A percentile compares a stretch with the other conserved stretches of the same genome.
Conservation (phyloP, 2,329 filamentous ascomycete genomes). For the Lasiodiplodia sp. region DNA sequence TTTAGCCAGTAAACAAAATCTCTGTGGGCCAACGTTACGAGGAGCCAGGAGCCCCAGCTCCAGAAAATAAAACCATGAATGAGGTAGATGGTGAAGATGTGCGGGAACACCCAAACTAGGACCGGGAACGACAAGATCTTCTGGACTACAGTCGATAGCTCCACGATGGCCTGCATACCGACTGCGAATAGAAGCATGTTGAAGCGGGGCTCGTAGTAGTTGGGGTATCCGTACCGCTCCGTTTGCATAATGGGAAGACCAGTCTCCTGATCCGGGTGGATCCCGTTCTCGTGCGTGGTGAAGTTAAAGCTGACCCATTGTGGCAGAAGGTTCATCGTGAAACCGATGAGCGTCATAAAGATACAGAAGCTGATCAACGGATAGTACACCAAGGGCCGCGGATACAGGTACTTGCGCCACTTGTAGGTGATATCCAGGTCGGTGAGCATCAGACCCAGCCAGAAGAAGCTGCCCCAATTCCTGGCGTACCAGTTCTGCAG, state of each 20-base stretch:
- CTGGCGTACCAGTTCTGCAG: constrained; percentile 57
- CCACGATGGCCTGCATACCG: constrained; percentile 48
- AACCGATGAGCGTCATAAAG: constrained; percentile 41
- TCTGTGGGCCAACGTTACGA: constrained; percentile 43
- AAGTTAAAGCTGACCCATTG: constrained; percentile 49
- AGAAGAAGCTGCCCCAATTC: constrained; percentile 56
- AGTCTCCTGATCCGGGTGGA: constrained; percentile 52
- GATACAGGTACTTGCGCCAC: constrained; percentile 50
- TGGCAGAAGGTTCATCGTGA: constrained; percentile 48
- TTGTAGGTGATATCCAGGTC: constrained; percentile 58
- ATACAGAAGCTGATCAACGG: constrained; percentile 44
- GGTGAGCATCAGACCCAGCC: constrained; percentile 54
- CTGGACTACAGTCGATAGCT: constrained; percentile 48
- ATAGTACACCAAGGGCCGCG: constrained; percentile 47
- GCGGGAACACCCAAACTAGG: constrained; percentile 54
- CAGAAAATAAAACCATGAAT: constrained; percentile 58
- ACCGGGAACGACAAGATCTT: constrained; percentile 50
- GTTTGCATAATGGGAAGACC: constrained; percentile 49
- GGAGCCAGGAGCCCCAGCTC: constrained; percentile 49
- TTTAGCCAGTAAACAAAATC: constrained; percentile 45
- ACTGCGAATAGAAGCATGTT: constrained; percentile 53
- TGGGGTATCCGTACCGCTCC: constrained; percentile 47
- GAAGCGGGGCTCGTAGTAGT: constrained; percentile 54
- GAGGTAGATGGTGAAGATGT: constrained; percentile 60
- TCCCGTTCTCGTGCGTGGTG: constrained; percentile 50